Base-by-base conservation (phyloP, 2,329 filamentous ascomycete species). In the Fusarium ramigenum region DNA sequence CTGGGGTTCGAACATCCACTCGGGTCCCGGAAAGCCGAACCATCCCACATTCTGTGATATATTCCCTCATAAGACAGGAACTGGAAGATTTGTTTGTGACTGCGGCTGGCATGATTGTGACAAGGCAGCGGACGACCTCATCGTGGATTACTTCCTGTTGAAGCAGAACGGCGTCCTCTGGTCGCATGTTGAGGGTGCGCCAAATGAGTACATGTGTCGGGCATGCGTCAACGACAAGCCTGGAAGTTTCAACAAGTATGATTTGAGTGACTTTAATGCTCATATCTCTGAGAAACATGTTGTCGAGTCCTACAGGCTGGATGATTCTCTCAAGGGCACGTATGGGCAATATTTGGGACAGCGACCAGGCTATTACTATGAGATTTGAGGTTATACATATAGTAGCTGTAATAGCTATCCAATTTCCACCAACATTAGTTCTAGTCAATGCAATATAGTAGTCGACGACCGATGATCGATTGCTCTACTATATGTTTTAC, bases 11-110 rank as follows among this genome's bases (percentile, higher is more conserved):
- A 23, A 34, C 23, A 50, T 50, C 6, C n/a, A 34, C 30, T 50
- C 47, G 6, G 4, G 47, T 1, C 14, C 34, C 4, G 10, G 12
- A 12, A 28, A 16, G n/a, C n/a, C 11, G 4, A 7, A 11, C 1
- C 32, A 21, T 53, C 50, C 50, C 11, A 23, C n/a, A 0, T 53
- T 53, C 2, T 53, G 23, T 25, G 34, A 53, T 5, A n/a, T 14
- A 5, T 28, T 37, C 5, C 34, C 50, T 16, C 50, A 37, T 18
- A 28, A 39, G 23, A 39, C 19, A 21, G 0, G 7, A 7, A 53
- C 19, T 11, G 50, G 23, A 21, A 7, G 5, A 2, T 39, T 37
- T 16, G 23, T 9, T 8, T 39, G 34, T 21, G 34, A 11, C 15
- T 53, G 50, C 2, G 50, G 50, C 18, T 53, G 50, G 50, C 14